Evolutionary conservation across 2,329 filamentous ascomycete genomes (phyloP), one percentile per base, ranked within the genome.

Genomic region (Hypoxylon sp.): DNA sequence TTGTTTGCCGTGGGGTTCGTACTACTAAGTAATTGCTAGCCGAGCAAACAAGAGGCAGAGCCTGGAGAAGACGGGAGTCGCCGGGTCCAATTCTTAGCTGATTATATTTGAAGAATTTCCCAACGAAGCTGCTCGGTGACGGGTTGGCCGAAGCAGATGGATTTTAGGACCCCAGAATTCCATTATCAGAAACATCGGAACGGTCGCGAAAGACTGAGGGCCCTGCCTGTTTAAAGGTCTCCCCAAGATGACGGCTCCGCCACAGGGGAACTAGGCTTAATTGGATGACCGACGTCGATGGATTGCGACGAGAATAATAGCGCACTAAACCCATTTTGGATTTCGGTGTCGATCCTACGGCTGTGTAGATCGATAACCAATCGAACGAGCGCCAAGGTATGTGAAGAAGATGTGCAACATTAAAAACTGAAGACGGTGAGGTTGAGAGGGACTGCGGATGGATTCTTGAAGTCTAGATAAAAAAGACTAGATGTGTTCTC

Each of bases 281-380:
- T 75, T 57, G 54, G 71, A 74, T 74, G 65, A 78, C 76, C 76
- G 76, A 78, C 66, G 56, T 46, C 11, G 42, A 58, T 31, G 42
- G 55, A 48, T 21, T 60, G 65, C 55, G 56, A 55, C 52, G 52
- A 61, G 48, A 67, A 66, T 62, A 52, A 67, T 56, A 54, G 13
- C 17, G 65, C 72, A 62, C 72, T 74, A 73, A 52, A 44, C 74
- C 60, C 44, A 13, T 72, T 72, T 50, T 44, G 69, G 67, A 32
- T 37, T 70, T 76, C 75, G 75, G 75, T 74, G 48, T 74, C 56
- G 62, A 72, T 65, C 62, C 62, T 62, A 65, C 64, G 52, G 64
- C 56, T 61, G 39, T 62, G 59, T 55, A 54, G 51, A 58, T 67
- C 58, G 50, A 19, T 62, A 67, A 27, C 37, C 47, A 55, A 58